Conservation (phyloP, 495 filamentous ascomycete genomes). For the Podospora didyma region DNA sequence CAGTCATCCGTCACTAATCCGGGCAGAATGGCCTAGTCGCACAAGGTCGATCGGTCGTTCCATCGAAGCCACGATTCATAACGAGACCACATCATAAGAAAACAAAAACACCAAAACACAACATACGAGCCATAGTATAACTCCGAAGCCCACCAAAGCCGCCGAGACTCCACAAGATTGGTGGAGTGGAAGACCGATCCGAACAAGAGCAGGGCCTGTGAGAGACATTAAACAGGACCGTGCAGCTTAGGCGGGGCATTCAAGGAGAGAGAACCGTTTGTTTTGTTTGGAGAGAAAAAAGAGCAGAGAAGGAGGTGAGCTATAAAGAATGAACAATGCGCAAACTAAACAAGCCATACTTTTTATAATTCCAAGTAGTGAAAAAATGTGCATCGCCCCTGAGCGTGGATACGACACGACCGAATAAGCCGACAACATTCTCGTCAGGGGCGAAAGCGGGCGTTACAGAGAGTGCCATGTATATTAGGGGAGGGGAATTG, state of each 20-base stretch:
- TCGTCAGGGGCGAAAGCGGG: background rate
- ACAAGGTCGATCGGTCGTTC: background rate
- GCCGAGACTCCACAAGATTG: background rate
- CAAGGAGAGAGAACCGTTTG: no score
- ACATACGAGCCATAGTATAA: background rate
- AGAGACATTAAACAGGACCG: no score
- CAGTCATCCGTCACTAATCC: no score
- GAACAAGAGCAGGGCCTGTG: no score
- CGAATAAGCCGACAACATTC: background rate
- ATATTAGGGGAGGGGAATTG: slow-evolving; percentile 4
- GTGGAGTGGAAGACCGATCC: no score
- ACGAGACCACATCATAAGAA: background rate
- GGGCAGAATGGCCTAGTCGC: no score
- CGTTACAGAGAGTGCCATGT: background rate
- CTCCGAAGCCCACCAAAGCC: background rate
- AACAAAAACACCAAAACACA: background rate
- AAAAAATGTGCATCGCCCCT: background rate
- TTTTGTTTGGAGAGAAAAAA: no score
- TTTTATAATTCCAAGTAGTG: background rate
- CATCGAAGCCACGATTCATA: background rate
- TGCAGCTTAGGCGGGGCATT: no score
- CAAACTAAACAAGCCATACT: background rate
- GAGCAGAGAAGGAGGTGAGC: no score
- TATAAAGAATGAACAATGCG: background rate
- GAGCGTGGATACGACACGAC: background rate